Base-by-base conservation (phyloP, 352 stramenopile genomes). In the Lagenidium sp. region DNA sequence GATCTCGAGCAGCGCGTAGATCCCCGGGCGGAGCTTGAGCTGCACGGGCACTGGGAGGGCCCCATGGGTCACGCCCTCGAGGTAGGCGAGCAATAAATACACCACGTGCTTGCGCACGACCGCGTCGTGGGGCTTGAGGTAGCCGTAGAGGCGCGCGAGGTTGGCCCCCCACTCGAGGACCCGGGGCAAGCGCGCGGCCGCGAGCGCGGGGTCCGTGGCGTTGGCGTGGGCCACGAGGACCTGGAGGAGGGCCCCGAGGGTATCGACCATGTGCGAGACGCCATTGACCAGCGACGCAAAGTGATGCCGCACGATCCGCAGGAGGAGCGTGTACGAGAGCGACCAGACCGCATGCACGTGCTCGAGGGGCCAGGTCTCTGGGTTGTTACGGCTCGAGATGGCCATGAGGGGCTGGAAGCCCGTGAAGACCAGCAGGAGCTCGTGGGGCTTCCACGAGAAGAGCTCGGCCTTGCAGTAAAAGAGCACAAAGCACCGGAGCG, bases 31-130 rank as follows among this genome's bases (percentile, higher is more conserved):
- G 1, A 94, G 36, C 46, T 82, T 83, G 19, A 79, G 71, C 40
- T 90, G 76, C 19, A 85, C 64, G 13, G 47, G 50, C 6, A 82
- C 52, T 4, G 75, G 44, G 7, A 93, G 43, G 23, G 71, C 65
- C 19, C 83, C 74, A 6, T 77, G 66, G 6, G 69, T 82, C 11
- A 84, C 73, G 32, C 65, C 57, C 16, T 67, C 36, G 15, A 94
- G 53, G 38, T 83, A 90, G 18, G 76, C 47, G 51, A 87, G 64
- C 34, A 94, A 53, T 18, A 91, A 51, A 47, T 90, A 94, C 35
- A 91, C 74, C 6, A 94, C 79, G 50, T 94, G 74, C 43, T 94
- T 94, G 47, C 81, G 78, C 12, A 94, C 57, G 28, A 80, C 66
- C 4, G 68, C 54, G 36, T 85, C 70, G 47, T 91, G 81, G 30